Conservation (phyloP, 2,329 filamentous ascomycete species). For the Westerdykella aurantiaca region DNA sequence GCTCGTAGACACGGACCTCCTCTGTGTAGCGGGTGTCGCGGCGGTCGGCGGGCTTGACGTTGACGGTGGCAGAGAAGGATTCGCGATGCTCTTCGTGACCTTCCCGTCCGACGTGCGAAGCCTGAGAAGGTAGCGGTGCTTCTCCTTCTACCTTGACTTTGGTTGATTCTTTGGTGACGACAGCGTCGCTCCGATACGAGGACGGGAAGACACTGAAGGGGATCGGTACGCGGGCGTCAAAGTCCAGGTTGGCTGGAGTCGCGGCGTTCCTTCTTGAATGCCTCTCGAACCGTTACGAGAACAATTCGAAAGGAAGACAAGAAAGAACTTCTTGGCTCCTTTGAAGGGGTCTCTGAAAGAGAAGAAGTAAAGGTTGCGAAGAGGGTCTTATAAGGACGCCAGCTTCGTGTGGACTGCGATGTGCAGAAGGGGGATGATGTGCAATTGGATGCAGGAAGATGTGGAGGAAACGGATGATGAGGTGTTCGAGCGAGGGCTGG, state of each 20-base stretch:
- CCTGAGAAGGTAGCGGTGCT: constrained; percentile 65
- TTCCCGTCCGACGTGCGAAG: constrained; percentile 94
- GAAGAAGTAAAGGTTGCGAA: constrained; percentile 4
- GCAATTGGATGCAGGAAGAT: constrained; percentile 37
- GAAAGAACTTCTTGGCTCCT: constrained; percentile 50
- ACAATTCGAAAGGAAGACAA: constrained; percentile 62
- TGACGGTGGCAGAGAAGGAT: constrained; percentile 47
- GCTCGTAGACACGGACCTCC: constrained; percentile 79
- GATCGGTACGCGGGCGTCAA: constrained; percentile 97
- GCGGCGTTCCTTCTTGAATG: constrained; percentile 66
- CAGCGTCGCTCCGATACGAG: constrained; percentile 78
- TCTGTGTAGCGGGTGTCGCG: constrained; percentile 61
- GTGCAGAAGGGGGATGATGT: constrained; percentile 25
- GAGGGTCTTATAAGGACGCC: constrained; percentile 16
- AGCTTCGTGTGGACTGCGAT: constrained; percentile 23
- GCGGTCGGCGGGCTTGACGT: constrained; percentile 36
- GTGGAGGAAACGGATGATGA: constrained; percentile 33
- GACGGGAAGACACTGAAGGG: constrained; percentile 99
- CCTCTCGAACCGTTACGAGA: constrained; percentile 50
- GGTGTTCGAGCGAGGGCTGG: constrained; percentile 14
- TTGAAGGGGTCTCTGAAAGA: constrained; percentile 25
- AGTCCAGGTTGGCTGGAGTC: constrained; percentile 97
- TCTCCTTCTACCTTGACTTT: constrained; percentile 83
- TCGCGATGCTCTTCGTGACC: constrained; percentile 75
- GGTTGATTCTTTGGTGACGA: constrained; percentile 53